Base-by-base conservation (phyloP, 1,284 basidiomycete species). In the Ustilago trichophora region DNA sequence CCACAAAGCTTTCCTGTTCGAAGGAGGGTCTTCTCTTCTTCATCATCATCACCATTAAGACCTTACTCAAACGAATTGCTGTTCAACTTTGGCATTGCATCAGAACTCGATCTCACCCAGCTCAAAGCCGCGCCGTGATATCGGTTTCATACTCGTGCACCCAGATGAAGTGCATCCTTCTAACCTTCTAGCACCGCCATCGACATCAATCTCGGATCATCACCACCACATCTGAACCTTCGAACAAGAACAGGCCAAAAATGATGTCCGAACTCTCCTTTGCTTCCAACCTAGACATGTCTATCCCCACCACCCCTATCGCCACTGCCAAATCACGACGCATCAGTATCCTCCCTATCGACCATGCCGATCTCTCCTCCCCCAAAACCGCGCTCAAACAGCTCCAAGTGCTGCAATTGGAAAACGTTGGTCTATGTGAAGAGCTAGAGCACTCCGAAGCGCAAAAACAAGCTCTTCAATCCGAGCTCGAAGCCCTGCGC, bases 221-320 rank as follows among this genome's bases (percentile, higher is more conserved):
- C 25, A n/a, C 42, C 3, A 15, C 37, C 3, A 51, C n/a, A 10
- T 21, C 34, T 10, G 18, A 53, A 24, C 7, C 51, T 2, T 22
- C 47, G n/a, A n/a, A n/a, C n/a, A n/a, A n/a, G n/a, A n/a, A n/a
- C 18, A 18, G 13, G 35, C n/a, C 21, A 11, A 43, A 11, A 4
- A 60, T 60, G 57, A 54, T 55, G 34, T 32, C 46, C 37, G 58
- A 55, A 22, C n/a, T 50, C 15, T 54, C 51, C 2, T 45, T 49
- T 25, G 33, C 6, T 5, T 41, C 43, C 12, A 34, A 8, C 27
- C 27, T 29, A 6, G 22, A 31, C 33, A 31, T 21, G 1, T 8
- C 44, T 3, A 35, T 33, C 26, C 16, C 43, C 3, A 12, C 38
- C 4, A 53, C n/a, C n/a, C n/a, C n/a, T n/a, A n/a, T 50, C 19